A percentile compares a stretch with the other conserved stretches of the same genome.
phyloP scores from a whole-genome alignment of 129 eudicot species.

The Arctium minus region DNA sequence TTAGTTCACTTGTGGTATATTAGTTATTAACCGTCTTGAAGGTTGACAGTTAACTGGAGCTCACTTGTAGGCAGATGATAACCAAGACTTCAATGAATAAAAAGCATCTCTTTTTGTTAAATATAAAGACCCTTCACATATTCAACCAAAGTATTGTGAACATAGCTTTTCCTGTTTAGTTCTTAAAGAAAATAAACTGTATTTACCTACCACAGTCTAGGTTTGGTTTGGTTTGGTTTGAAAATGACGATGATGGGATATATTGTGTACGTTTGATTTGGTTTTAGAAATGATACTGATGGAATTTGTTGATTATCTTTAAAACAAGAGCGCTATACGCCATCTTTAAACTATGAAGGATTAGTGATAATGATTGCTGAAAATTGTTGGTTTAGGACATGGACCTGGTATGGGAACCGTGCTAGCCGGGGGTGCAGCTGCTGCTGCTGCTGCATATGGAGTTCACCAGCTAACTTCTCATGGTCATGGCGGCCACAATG shows the following conservation, averaged over 20 bases:
- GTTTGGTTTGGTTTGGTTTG: neutral
- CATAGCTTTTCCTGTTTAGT: neutral
- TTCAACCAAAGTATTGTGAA: neutral
- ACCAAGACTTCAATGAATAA: neutral
- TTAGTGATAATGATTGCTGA: neutral
- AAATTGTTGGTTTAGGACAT: constrained; percentile 38
- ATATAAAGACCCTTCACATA: neutral
- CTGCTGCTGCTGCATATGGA: constrained; percentile 66
- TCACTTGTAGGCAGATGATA: neutral
- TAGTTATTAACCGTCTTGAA: neutral
- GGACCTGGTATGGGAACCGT: constrained; percentile 52
- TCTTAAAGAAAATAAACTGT: neutral
- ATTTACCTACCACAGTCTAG: neutral
- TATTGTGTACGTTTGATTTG: neutral
- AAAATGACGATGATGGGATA: neutral
- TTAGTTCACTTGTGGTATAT: no score
- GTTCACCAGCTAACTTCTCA: constrained; percentile 47
- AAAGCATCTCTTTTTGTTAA: neutral
- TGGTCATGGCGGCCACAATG: constrained; percentile 25
- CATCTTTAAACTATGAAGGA: neutral
- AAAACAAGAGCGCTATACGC: neutral
- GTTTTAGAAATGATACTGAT: neutral
- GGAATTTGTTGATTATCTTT: neutral
- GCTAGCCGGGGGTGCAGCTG: constrained; percentile 77
- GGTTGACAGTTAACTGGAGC: neutral